Percentiles rank a stretch among this genome's conserved stretches.
phyloP scores from a whole-genome alignment of 495 filamentous ascomycete species.

The Neurospora sp. region DNA sequence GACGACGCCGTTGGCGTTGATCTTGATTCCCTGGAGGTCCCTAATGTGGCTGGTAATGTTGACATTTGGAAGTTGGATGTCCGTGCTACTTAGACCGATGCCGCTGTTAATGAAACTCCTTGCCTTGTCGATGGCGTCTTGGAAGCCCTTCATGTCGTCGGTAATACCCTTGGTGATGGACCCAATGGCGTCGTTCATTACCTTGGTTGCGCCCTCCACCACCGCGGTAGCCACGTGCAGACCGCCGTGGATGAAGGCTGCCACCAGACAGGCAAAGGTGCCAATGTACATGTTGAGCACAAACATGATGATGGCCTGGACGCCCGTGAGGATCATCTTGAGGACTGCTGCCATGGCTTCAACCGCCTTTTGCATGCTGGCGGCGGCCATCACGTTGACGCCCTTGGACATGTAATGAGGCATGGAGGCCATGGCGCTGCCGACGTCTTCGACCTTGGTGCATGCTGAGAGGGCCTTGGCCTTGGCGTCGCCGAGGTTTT shows the following conservation, averaged over 20 bases:
- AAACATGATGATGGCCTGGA: conserved; percentile 84
- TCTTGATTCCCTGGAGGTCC: conserved; percentile 56
- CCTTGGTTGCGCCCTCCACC: conserved; percentile 58
- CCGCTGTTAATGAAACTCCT: too few relatives aligned
- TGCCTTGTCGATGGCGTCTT: conserved; percentile 13
- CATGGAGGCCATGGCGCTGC: conserved; percentile 95
- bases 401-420: conserved; percentile 84
- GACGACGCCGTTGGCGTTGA: conserved; percentile 53
- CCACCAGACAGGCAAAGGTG: conserved; percentile 80
- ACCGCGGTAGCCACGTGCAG: conserved; percentile 58
- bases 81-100: too few relatives aligned
- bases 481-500: conserved; percentile 64
- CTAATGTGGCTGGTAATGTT: conserved; percentile 50
- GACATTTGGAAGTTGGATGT: conserved; percentile 30
- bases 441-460: conserved; percentile 83
- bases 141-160: conserved; percentile 43
- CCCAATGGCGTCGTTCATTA: conserved; percentile 63
- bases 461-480: conserved; percentile 78
- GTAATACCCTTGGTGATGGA: conserved; percentile 54
- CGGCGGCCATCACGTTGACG: conserved; percentile 75
- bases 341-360: conserved; percentile 66
- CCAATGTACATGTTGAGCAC: conserved; percentile 78
- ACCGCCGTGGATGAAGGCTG: conserved; percentile 66
- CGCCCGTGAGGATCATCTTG: conserved; percentile 63
- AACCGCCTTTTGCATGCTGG: conserved; percentile 66